These are phyloP conservation scores for Hydrangea macrophylla DNA, from an alignment of 148 eudicot genomes.

Conservation along the genomic window DNA sequence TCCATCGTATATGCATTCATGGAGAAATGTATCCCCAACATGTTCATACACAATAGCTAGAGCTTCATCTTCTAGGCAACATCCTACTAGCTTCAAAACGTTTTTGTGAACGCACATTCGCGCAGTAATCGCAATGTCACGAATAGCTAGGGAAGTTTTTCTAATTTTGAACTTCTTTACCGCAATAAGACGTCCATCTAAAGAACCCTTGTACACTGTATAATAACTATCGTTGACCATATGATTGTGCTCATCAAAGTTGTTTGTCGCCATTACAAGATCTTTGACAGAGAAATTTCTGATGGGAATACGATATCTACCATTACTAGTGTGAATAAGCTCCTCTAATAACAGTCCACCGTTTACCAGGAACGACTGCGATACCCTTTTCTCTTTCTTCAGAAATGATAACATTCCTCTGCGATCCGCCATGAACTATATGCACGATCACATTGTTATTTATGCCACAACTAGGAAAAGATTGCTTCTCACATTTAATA, in stretches of 20 bases:
- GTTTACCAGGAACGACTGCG: not conserved
- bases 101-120: constrained; percentile 12
- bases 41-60: constrained; percentile 11
- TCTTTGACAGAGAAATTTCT: not conserved
- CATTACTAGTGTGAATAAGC: not conserved
- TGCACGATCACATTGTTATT: too few species aligned
- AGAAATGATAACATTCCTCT: not conserved
- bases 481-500: too few species aligned
- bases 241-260: not conserved
- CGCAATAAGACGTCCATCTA: not conserved
- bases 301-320: not conserved
- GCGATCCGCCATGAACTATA: too few species aligned
- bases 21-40: too few species aligned
- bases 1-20: too few species aligned
- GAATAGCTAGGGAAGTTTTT: not conserved
- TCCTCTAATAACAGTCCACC: constrained; percentile 11
- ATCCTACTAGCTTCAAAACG: constrained; percentile 4
- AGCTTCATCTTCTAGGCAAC: constrained; percentile 6
- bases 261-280: constrained; percentile 3
- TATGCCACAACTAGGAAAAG: too few species aligned
- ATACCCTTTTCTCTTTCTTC: not conserved
- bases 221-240: not conserved
- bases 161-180: not conserved
- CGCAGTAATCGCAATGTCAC: not conserved
- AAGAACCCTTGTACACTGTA: not conserved